Evolutionary conservation across 2,329 filamentous ascomycete genomes (phyloP), one percentile per base, ranked within the genome.

Genomic region (Neophaeococcomyces mojaviensis): DNA sequence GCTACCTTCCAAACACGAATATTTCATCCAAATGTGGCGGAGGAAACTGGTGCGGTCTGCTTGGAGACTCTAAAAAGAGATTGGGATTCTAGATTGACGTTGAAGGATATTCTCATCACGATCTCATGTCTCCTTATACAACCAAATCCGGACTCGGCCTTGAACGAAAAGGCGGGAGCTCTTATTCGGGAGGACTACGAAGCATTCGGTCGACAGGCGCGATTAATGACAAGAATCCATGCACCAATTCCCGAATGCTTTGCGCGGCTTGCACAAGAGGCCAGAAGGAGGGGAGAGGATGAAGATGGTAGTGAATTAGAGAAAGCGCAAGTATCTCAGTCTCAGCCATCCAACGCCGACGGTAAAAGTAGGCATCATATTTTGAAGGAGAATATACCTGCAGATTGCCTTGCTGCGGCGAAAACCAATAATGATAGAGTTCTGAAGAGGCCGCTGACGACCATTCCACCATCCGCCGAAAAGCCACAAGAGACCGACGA

Each of bases 21-120:
- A 52, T 82, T 77, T 70, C 79, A 82, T 54, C 79, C 79, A 0
- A 82, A 82, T 55, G 74, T 82, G 40, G 78, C 82, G 51, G 76
- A 79, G 43, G 65, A 68, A n/a, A 77, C 74, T 0, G 79, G 79
- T 4, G 73, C 73, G 1, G 77, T 82, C 2, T 82, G 79, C 50
- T 76, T 82, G 2, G 79, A 82, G 63, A 82, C 79, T 2, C 58
- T 82, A 36, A 82, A 82, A 64, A 68, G 76, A 38, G 79, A 81
- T 55, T 82, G 79, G 79, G 71, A 76, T 47, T 64, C 69, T 12
- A 73, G 67, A 22, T 61, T 82, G 51, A 81, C 76, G 20, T 58
- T 82, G 40, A 65, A 74, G 38, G 77, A 82, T 63, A 76, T 82
- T 2, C 61, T 82, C 15, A 58, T 72, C 41, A 77, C 78, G 0